A percentile compares a stretch with the other conserved stretches of the same genome.
Conservation (phyloP, 495 filamentous ascomycete species). For the Cercophora newfieldiana region DNA sequence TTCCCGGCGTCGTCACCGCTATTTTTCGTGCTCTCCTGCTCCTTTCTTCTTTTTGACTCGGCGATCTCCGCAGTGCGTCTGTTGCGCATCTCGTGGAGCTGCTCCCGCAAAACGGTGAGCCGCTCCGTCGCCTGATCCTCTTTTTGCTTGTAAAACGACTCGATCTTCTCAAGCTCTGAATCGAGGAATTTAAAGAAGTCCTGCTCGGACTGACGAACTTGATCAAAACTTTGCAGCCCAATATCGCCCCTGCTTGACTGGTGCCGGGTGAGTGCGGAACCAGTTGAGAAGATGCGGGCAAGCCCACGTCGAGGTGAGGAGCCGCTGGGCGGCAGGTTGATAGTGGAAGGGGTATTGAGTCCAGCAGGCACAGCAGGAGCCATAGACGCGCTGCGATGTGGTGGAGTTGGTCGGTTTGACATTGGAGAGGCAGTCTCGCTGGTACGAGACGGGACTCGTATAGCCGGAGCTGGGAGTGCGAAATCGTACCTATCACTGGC, state of each 20-base stretch:
- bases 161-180: slow-evolving; percentile 77
- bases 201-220: slow-evolving; percentile 57
- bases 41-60: slow-evolving; percentile 37
- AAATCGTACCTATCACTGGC: slow-evolving; percentile 41
- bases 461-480: slow-evolving; percentile 74
- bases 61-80: slow-evolving; percentile 71
- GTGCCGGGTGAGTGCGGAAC: slow-evolving; percentile 22
- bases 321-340: slow-evolving; percentile 18
- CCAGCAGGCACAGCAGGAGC: slow-evolving; percentile 13
- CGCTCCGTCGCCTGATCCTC: slow-evolving; percentile 76
- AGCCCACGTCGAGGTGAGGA: slow-evolving; percentile 22
- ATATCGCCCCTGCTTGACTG: slow-evolving; percentile 26
- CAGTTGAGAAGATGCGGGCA: slow-evolving; percentile 31
- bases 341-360: slow-evolving; percentile 9
- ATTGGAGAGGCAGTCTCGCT: slow-evolving; percentile 16
- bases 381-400: slow-evolving; percentile 32
- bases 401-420: slow-evolving; percentile 14
- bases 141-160: slow-evolving; percentile 78
- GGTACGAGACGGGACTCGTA: slow-evolving; percentile 55
- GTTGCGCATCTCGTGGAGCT: slow-evolving; percentile 86
- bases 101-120: slow-evolving; percentile 67
- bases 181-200: slow-evolving; percentile 83
- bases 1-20: slow-evolving; percentile 23
- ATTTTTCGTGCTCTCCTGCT: slow-evolving; percentile 19
- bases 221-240: slow-evolving; percentile 44